Conservation (phyloP, 305 asterid species). For the Fraxinus latifolia region DNA sequence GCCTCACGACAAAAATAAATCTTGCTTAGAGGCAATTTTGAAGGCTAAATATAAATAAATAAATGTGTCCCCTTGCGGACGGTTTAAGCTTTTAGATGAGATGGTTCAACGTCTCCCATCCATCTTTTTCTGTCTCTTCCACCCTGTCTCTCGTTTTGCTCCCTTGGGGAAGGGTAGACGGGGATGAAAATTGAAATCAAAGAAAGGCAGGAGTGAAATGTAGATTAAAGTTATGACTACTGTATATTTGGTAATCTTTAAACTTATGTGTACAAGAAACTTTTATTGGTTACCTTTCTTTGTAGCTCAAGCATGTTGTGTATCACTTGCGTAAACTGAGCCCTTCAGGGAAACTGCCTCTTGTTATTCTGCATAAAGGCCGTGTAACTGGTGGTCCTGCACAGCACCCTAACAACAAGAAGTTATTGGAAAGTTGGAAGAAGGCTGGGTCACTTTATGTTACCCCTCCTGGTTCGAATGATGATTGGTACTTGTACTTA, state of each 20-base stretch:
- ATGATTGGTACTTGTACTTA: constrained; percentile 84
- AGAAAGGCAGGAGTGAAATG: neutral
- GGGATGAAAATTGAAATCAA: neutral
- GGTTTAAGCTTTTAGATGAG: neutral
- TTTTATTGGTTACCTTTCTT: constrained; percentile 19
- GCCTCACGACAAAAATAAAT: neutral
- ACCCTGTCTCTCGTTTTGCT: neutral
- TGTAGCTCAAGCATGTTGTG: constrained; percentile 59
- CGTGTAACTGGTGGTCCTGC: constrained; percentile 80
- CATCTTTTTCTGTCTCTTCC: neutral
- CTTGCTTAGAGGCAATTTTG: neutral
- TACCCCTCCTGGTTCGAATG: constrained; percentile 88
- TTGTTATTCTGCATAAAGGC: constrained; percentile 67
- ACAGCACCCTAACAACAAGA: constrained; percentile 60
- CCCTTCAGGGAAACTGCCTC: constrained; percentile 70
- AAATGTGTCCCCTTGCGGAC: neutral
- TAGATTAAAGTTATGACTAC: neutral
- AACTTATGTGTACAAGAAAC: neutral
- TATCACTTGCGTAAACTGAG: constrained; percentile 49
- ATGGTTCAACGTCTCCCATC: neutral
- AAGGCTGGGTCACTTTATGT: constrained; percentile 72
- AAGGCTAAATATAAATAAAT: neutral
- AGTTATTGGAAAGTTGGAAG: constrained; percentile 65
- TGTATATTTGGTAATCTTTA: constrained; percentile 10
- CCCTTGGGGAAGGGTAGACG: neutral